Evolutionary conservation across 192 early-diverging fungal species (phyloP).

Genomic region (Rhizophagus clarus): DNA sequence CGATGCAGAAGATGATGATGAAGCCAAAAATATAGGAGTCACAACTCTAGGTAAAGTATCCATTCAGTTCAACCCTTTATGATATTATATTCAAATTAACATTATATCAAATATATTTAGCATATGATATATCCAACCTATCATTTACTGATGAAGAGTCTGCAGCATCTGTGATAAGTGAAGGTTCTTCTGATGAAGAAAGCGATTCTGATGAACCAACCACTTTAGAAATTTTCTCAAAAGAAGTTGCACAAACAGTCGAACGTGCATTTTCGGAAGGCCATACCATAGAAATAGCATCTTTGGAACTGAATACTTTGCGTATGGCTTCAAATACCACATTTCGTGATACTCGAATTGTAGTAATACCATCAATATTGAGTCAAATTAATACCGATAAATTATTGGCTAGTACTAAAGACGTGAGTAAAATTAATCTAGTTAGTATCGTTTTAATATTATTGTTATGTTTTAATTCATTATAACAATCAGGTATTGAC

Average conservation of each 20-base stretch:
- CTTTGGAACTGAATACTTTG: conserved; percentile 83
- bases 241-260: conserved; percentile 73
- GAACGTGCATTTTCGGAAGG: conserved; percentile 79
- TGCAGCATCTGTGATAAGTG: conserved; percentile 42
- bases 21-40: conserved; percentile 60
- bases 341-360: conserved; percentile 75
- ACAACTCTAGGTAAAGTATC: conserved; percentile 45
- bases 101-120: conserved; percentile 36
- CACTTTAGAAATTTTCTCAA: conserved; percentile 68
- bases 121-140: conserved; percentile 52
- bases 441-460: not conserved
- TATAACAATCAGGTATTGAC: conserved; percentile 42
- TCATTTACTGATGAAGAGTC: conserved; percentile 40
- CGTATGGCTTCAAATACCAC: conserved; percentile 85
- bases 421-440: conserved; percentile 8
- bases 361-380: conserved; percentile 75
- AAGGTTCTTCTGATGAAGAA: conserved; percentile 49
- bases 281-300: conserved; percentile 73
- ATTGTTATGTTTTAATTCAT: not conserved
- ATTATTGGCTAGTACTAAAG: conserved; percentile 41
- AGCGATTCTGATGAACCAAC: conserved; percentile 52
- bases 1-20: conserved; percentile 42
- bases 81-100: not conserved
- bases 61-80: too few relatives aligned
- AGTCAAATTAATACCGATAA: conserved; percentile 58